Percentiles rank a stretch among this genome's conserved stretches.
These are phyloP conservation scores for Salix udensis DNA, from an alignment of 345 rosid species.

Conservation along the genomic window DNA sequence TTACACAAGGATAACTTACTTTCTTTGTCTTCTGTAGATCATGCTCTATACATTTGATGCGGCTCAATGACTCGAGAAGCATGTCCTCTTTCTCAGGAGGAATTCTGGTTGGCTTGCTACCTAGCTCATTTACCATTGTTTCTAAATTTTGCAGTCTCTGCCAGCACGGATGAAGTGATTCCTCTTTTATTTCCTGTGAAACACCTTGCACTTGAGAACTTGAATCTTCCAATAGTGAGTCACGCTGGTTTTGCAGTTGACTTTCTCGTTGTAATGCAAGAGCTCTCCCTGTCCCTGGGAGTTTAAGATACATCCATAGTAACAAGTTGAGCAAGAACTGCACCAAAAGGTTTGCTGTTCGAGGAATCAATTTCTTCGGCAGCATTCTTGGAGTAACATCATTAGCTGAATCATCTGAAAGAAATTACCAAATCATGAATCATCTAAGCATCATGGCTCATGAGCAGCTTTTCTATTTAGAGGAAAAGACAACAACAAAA, in stretches of 20 bases:
- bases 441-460: not conserved
- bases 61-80: constrained; percentile 71
- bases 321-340: constrained; percentile 46
- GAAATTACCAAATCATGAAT: constrained; percentile 12
- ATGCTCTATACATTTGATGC: constrained; percentile 75
- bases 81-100: constrained; percentile 90
- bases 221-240: constrained; percentile 32
- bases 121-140: constrained; percentile 59
- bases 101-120: constrained; percentile 55
- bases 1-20: constrained; percentile 35
- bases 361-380: constrained; percentile 31
- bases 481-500: not conserved
- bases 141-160: constrained; percentile 79
- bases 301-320: constrained; percentile 43
- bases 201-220: constrained; percentile 28
- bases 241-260: constrained; percentile 37
- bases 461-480: not conserved
- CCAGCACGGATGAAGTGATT: constrained; percentile 67
- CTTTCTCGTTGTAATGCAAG: constrained; percentile 31
- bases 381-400: constrained; percentile 25
- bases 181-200: constrained; percentile 41
- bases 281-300: constrained; percentile 40
- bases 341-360: constrained; percentile 29
- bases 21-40: constrained; percentile 87
- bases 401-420: constrained; percentile 46